Base-by-base conservation (phyloP, 768 basidiomycete species). In the Agrocybe pediades region DNA sequence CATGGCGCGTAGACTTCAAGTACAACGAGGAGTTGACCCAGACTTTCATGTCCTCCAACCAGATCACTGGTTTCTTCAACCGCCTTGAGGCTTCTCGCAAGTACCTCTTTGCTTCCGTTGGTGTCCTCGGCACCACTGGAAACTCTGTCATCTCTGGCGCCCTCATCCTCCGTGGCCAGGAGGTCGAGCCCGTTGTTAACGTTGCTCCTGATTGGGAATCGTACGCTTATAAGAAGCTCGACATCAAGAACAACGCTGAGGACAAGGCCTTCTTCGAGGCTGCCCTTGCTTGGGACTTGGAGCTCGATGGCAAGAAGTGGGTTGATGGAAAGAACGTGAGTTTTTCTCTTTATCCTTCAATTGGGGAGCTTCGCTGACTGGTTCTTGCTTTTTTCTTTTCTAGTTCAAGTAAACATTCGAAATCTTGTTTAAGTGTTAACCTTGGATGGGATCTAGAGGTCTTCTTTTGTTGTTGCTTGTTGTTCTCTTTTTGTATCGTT, bases 21-120 rank as follows among this genome's bases (percentile, higher is more conserved):
- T 98, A 96, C 85, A 91, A 91, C 74, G 79, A 86, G 19, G 95
- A 97, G 73, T 86, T 98, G 58, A 94, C 94, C 19, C 85, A 86
- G 71, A 83, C 82, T 48, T 98, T 92, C 83, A 98, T 93, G 95
- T 95, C 92, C 55, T 83, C 85, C 57, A 98, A 98, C 82, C 91
- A 90, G 72, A 85, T 97, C 65, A 84, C 85, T 54, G 96, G 96
- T 16, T 94, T 96, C 86, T 98, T 95, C 84, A 92, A 95, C 82
- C 92, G 97, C 53, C 86, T 99, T 8, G 97, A 98, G 77, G 97
- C 86, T 9, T 94, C 95, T 20, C 88, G 96, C 73, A 96, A 97
- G 73, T 96, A 97, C 80, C 82, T 95, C 59, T 97, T 98, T 71
- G 96, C 88, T 13, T 95, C 92, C 41, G 71, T 94, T 42, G 94